Conservation (phyloP, 2,329 filamentous ascomycete species). For the Ceratocystiopsis brevicomis region DNA sequence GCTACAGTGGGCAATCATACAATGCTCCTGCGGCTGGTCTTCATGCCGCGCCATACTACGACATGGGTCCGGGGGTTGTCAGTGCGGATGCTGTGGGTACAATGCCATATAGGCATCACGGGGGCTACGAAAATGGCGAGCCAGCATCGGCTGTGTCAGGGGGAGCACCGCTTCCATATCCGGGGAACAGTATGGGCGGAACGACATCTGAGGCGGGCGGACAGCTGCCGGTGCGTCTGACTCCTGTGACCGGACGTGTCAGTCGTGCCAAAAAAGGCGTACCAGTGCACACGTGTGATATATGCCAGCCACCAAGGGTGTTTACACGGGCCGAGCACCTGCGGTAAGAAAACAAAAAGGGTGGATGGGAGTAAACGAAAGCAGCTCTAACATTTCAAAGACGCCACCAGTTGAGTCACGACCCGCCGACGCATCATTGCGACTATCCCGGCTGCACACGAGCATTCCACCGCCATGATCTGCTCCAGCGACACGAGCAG, state of each 20-base stretch:
- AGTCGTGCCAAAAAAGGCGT: conserved; percentile 8
- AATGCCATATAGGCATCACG: too few relatives aligned
- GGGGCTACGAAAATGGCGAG: too few relatives aligned
- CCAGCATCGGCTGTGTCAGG: too few relatives aligned
- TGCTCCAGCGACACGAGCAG: conserved; percentile 37
- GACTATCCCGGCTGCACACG: conserved; percentile 33
- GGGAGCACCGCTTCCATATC: too few relatives aligned
- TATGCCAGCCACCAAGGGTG: conserved; percentile 3
- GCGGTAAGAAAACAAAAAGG: conserved; percentile 9
- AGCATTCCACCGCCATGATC: conserved; percentile 38
- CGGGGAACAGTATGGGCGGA: too few relatives aligned
- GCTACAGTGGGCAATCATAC: too few relatives aligned
- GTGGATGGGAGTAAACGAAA: background rate
- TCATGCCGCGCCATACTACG: too few relatives aligned
- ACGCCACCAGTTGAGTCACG: conserved; percentile 16
- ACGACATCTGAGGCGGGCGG: too few relatives aligned
- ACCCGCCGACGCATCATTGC: conserved; percentile 28
- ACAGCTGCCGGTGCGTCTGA: background rate
- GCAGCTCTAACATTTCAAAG: background rate
- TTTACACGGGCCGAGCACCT: conserved; percentile 5
- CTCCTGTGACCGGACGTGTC: conserved; percentile 3
- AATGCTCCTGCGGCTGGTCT: too few relatives aligned
- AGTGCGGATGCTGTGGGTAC: too few relatives aligned
- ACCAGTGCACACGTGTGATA: conserved; percentile 7
- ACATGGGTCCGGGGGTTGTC: too few relatives aligned